phyloP scores from a whole-genome alignment of 441 rosid species.

The Erodium texanum region DNA sequence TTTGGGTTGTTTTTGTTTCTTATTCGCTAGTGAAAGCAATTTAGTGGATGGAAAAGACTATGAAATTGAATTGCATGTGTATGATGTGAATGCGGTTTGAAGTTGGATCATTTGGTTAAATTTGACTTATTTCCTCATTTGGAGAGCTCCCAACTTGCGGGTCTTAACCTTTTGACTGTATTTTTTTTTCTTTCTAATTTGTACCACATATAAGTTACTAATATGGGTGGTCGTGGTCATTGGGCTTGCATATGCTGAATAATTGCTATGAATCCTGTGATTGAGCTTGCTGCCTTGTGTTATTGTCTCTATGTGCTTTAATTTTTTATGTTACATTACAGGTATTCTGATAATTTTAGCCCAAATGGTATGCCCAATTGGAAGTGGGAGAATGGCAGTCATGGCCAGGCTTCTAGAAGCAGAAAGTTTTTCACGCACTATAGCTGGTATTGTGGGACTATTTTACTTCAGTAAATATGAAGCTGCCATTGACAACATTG shows the following conservation, averaged over 20 bases:
- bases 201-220: neutral
- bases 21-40: neutral
- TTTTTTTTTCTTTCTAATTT: neutral
- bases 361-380: conserved; percentile 56
- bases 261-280: neutral
- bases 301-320: neutral
- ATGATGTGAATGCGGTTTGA: neutral
- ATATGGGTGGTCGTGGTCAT: neutral
- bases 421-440: conserved; percentile 27
- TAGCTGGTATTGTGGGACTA: conserved; percentile 23
- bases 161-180: neutral
- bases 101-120: neutral
- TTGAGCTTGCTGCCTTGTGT: neutral
- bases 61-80: neutral
- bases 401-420: conserved; percentile 50
- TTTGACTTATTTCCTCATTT: neutral
- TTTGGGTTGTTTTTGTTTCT: neutral
- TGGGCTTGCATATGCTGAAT: neutral
- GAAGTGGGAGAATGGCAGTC: conserved; percentile 53
- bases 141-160: neutral
- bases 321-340: conserved; percentile 17
- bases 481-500: neutral
- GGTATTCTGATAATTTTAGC: conserved; percentile 16
- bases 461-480: neutral
- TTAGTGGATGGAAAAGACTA: neutral